phyloP scores from a whole-genome alignment of 768 basidiomycete species.

The Imleria badia region DNA sequence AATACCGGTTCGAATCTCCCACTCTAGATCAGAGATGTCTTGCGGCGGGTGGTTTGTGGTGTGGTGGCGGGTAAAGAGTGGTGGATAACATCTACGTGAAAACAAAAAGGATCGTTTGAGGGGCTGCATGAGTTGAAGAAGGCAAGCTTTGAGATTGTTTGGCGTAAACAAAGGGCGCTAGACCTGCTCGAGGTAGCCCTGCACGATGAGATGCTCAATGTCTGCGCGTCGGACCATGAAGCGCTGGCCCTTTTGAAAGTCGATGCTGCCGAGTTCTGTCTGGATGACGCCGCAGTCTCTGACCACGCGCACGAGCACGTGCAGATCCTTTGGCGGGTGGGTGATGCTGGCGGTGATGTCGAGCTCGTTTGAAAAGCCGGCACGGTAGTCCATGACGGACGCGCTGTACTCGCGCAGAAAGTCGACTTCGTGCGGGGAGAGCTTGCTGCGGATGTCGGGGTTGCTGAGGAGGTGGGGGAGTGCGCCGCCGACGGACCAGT shows the following conservation, averaged over 20 bases:
- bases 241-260: slow-evolving; percentile 86
- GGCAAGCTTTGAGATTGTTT: slow-evolving; percentile 19
- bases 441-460: slow-evolving; percentile 64
- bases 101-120: not conserved
- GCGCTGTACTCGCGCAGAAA: slow-evolving; percentile 80
- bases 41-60: slow-evolving; percentile 4
- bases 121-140: slow-evolving; percentile 12
- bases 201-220: slow-evolving; percentile 92
- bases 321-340: slow-evolving; percentile 84
- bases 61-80: slow-evolving; percentile 11
- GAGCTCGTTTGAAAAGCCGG: slow-evolving; percentile 81
- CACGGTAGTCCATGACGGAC: slow-evolving; percentile 80
- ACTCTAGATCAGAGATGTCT: slow-evolving; percentile 64
- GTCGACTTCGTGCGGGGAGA: slow-evolving; percentile 81
- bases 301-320: slow-evolving; percentile 84
- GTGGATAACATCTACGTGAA: no score
- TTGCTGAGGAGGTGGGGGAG: slow-evolving; percentile 77
- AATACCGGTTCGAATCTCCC: slow-evolving; percentile 74
- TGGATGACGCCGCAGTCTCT: slow-evolving; percentile 90
- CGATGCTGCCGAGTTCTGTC: slow-evolving; percentile 87
- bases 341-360: slow-evolving; percentile 85
- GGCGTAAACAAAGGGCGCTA: slow-evolving; percentile 34
- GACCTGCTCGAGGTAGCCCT: slow-evolving; percentile 90
- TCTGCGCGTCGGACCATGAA: slow-evolving; percentile 87
- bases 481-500: slow-evolving; percentile 87